Base-by-base conservation (phyloP, 2,329 filamentous ascomycete species). In the Pyrenophora seminiperda region DNA sequence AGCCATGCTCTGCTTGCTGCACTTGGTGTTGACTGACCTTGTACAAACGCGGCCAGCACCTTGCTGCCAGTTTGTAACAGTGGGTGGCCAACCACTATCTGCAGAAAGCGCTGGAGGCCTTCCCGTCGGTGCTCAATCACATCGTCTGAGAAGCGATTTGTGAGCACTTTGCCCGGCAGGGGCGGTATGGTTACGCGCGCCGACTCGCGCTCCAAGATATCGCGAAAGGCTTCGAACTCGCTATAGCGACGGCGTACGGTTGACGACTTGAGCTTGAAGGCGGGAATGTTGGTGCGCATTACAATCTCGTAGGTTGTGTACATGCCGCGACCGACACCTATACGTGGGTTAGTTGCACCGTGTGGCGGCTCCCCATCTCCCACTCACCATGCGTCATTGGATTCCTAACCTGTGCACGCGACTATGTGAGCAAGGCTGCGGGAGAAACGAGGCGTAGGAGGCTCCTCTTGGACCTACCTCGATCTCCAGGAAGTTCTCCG, bases 231-330 rank as follows among this genome's bases (percentile, higher is more conserved):
- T 78, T 99, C 94, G 74, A 99, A 99, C 76, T 99, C 94, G 49
- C 89, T 94, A 80, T 99, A 99, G 43, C 94, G 90, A 56, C 94
- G 87, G 63, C 92, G 91, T 56, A 99, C 94, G 63, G 86, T 85
- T 59, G 87, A 91, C 72, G 74, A 74, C 59, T 92, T 91, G 65
- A 97, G 86, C 80, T 97, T 97, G 83, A 99, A 99, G 65, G 94
- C 92, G 50, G 94, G 94, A 71, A 99, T 99, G 79, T 99, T 99
- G 77, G 94, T 99, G 67, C 90, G 88, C 80, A 94, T 96, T 66
- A 96, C 83, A 71, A 99, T 97, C 76, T 97, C 92, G 81, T 97
- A 99, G 77, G 95, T 94, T 46, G 94, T 99, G 81, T 97, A 97
- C 91, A 96, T 96, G 78, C 86, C 85, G 63, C 94, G 90, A 59